Percentiles rank a stretch among this genome's conserved stretches.
Conservation (phyloP, 345 rosid species). For the Linum tenue region DNA sequence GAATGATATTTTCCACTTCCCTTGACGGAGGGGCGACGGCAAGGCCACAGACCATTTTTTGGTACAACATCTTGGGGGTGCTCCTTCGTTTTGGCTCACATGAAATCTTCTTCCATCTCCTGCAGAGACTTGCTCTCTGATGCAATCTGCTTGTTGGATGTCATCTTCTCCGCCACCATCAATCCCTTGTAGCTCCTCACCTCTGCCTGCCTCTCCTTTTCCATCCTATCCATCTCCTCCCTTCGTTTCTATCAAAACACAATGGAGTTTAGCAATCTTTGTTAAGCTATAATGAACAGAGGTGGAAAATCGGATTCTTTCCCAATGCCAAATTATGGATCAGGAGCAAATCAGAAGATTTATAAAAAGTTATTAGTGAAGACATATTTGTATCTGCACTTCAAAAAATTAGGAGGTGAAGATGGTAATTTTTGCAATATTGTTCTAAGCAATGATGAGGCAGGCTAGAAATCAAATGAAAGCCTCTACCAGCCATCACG, state of each 20-base stretch:
- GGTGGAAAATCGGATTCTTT: no score
- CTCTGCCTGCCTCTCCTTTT: constrained; percentile 88
- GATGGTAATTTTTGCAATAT: background rate
- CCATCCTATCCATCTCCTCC: constrained; percentile 81
- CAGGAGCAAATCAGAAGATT: background rate
- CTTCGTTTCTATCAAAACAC: constrained; percentile 60
- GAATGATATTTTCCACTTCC: no score
- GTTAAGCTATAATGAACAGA: background rate
- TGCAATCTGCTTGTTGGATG: constrained; percentile 88
- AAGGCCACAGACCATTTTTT: background rate
- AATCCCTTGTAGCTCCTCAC: constrained; percentile 90
- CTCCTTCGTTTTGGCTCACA: constrained; percentile 33
- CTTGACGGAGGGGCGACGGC: no score
- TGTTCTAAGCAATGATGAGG: background rate
- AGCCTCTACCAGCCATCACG: background rate
- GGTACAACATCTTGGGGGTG: background rate
- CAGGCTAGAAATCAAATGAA: background rate
- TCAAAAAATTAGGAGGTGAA: background rate
- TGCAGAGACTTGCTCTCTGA: constrained; percentile 71
- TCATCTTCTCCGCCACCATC: constrained; percentile 95
- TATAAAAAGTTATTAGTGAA: background rate
- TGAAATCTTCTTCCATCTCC: constrained; percentile 95
- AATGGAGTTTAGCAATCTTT: background rate
- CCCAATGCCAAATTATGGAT: no score
- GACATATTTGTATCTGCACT: background rate